These are phyloP conservation scores for Rhexocercosporidium sp. DNA, from an alignment of 2,329 filamentous ascomycete genomes.

Conservation along the genomic window DNA sequence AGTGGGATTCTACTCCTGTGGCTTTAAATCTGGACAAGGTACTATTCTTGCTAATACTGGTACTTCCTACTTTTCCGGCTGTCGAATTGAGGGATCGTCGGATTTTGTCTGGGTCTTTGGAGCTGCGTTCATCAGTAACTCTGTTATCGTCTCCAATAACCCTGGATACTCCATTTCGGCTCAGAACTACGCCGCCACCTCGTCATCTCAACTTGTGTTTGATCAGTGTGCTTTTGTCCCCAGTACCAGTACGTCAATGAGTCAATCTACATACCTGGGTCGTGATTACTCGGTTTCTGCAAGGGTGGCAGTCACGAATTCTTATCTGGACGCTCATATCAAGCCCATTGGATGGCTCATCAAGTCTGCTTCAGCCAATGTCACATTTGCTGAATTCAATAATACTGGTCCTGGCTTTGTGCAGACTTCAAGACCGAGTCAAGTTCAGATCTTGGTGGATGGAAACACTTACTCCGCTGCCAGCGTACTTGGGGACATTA, in stretches of 20 bases:
- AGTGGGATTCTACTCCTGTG: conserved; percentile 18
- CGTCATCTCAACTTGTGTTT: conserved; percentile 52
- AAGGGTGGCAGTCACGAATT: conserved; percentile 54
- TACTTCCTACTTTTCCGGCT: conserved; percentile 16
- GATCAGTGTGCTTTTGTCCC: conserved; percentile 55
- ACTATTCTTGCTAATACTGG: conserved; percentile 14
- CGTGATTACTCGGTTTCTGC: conserved; percentile 56
- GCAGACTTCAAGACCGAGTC: conserved; percentile 34
- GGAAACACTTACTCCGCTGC: conserved; percentile 29
- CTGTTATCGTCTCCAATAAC: conserved; percentile 14
- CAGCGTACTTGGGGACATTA: conserved; percentile 40
- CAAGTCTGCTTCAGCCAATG: conserved; percentile 34
- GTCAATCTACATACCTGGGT: conserved; percentile 53
- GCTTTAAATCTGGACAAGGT: conserved; percentile 15
- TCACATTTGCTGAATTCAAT: conserved; percentile 42
- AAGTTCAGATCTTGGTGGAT: conserved; percentile 31
- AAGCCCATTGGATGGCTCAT: conserved; percentile 54
- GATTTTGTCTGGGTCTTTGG: conserved; percentile 18
- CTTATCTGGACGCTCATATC: conserved; percentile 52
- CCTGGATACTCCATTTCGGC: conserved; percentile 9
- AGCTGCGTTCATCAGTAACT: conserved; percentile 16
- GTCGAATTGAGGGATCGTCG: conserved; percentile 13
- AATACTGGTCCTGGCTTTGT: conserved; percentile 42
- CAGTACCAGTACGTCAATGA: conserved; percentile 44
- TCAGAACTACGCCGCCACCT: conserved; percentile 11